Evolutionary conservation across 352 stramenopile species (phyloP).

Genomic region (Phytopythium oedochilum): DNA sequence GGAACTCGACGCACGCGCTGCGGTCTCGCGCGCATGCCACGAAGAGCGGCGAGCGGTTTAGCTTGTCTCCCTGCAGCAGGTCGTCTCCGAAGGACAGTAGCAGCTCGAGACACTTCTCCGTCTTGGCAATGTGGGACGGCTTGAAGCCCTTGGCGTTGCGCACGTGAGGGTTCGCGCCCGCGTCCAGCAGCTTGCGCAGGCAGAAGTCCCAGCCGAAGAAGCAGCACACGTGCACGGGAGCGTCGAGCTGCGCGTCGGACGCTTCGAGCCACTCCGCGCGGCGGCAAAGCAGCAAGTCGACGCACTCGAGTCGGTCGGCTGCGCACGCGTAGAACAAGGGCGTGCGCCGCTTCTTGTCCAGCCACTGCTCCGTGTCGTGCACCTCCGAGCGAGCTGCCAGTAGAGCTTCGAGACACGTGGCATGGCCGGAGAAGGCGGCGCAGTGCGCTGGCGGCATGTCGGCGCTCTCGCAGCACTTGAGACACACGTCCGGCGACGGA

Average conservation of each 20-base stretch:
- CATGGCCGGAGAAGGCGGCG: slow-evolving; percentile 50
- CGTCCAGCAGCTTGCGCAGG: slow-evolving; percentile 38
- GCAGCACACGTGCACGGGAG: slow-evolving; percentile 64
- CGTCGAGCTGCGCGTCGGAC: slow-evolving; percentile 55
- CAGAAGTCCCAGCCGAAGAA: slow-evolving; percentile 62
- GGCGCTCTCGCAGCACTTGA: slow-evolving; percentile 31
- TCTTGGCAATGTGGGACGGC: slow-evolving; percentile 57
- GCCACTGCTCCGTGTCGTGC: not conserved
- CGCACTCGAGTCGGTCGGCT: slow-evolving; percentile 44
- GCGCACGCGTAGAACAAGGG: slow-evolving; percentile 67
- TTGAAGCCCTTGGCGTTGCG: slow-evolving; percentile 71
- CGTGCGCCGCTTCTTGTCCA: slow-evolving; percentile 62
- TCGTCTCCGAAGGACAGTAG: slow-evolving; percentile 55
- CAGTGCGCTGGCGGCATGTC: slow-evolving; percentile 57
- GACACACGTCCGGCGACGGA: slow-evolving; percentile 13
- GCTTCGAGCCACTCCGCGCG: slow-evolving; percentile 47
- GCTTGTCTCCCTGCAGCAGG: slow-evolving; percentile 58
- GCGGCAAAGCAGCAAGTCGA: slow-evolving; percentile 23
- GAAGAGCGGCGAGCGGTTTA: slow-evolving; percentile 56
- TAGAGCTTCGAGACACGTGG: slow-evolving; percentile 26
- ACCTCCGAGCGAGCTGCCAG: slow-evolving; percentile 5
- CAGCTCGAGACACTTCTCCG: slow-evolving; percentile 41
- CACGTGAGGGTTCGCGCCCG: slow-evolving; percentile 48
- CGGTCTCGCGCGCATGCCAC: slow-evolving; percentile 58
- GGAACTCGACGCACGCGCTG: slow-evolving; percentile 45